Evolutionary conservation across 2,329 filamentous ascomycete species (phyloP).

Genomic region (Claviceps purpurea): DNA sequence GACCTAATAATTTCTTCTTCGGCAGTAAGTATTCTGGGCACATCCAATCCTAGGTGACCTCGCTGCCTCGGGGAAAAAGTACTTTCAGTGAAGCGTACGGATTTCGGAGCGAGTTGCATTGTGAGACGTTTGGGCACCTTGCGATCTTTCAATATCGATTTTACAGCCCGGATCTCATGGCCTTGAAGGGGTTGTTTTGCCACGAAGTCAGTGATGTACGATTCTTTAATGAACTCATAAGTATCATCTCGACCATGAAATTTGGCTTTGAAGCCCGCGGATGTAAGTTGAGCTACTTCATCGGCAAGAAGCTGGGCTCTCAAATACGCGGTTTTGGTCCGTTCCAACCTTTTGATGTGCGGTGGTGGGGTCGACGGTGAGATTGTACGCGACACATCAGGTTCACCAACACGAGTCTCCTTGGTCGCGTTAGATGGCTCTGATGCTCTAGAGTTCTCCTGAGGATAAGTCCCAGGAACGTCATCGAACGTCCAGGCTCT

Average conservation of each 20-base stretch:
- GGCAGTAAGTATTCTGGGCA: constrained; percentile 9
- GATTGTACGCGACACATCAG: not conserved
- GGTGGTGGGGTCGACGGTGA: not conserved
- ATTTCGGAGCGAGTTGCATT: constrained; percentile 13
- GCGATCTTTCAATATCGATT: constrained; percentile 17
- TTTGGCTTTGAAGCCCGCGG: constrained; percentile 9
- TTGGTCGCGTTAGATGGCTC: not conserved
- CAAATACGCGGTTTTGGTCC: constrained; percentile 6
- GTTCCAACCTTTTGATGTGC: constrained; percentile 2
- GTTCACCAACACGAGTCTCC: not conserved
- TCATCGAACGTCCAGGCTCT: constrained; percentile 7
- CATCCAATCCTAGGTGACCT: constrained; percentile 14
- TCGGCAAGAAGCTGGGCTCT: constrained; percentile 4
- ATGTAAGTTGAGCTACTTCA: constrained; percentile 8
- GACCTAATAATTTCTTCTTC: not conserved
- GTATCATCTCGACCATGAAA: constrained; percentile 11
- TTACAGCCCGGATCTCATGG: constrained; percentile 11
- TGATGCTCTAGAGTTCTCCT: constrained; percentile 6
- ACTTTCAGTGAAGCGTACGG: constrained; percentile 17
- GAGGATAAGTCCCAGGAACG: constrained; percentile 17
- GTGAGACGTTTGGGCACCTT: constrained; percentile 15
- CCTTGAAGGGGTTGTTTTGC: constrained; percentile 10
- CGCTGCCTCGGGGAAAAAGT: constrained; percentile 15
- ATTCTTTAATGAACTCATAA: constrained; percentile 10
- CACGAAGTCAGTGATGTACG: constrained; percentile 11